Conservation (phyloP, 805 yeast species). For the Myxozyma monticola region DNA sequence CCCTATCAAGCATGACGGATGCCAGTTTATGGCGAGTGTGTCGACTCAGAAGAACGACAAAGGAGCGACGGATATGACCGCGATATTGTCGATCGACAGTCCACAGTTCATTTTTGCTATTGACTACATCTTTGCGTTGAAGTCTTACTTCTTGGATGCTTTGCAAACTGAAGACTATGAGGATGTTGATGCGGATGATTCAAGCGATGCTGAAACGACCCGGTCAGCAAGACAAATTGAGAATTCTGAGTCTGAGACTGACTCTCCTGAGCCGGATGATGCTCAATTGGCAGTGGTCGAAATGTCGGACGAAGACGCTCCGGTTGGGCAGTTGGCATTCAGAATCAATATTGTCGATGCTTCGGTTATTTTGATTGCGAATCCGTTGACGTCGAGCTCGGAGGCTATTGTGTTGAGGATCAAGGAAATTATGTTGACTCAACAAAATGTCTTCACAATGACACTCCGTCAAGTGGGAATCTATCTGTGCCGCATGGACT, state of each 20-base stretch:
- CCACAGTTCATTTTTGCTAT: slow-evolving; percentile 81
- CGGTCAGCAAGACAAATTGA: slow-evolving; percentile 9
- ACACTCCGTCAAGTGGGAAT: slow-evolving; percentile 80
- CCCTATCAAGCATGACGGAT: slow-evolving; percentile 54
- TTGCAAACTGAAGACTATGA: slow-evolving; percentile 33
- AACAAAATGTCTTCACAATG: slow-evolving; percentile 64
- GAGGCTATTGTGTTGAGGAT: slow-evolving; percentile 90
- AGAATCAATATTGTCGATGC: slow-evolving; percentile 72
- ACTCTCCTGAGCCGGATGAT: slow-evolving; percentile 19
- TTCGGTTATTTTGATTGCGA: slow-evolving; percentile 76
- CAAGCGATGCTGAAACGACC: slow-evolving; percentile 16
- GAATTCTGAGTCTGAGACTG: slow-evolving; percentile 23
- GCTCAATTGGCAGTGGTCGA: slow-evolving; percentile 2
- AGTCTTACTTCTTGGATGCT: slow-evolving; percentile 54
- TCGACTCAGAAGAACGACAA: slow-evolving; percentile 38
- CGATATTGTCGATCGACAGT: slow-evolving; percentile 68
- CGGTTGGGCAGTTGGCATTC: slow-evolving; percentile 31
- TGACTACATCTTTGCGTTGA: slow-evolving; percentile 79
- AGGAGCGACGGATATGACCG: slow-evolving; percentile 46
- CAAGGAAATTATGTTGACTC: slow-evolving; percentile 70
- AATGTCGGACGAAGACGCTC: slow-evolving; percentile 10
- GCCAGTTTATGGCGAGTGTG: slow-evolving; percentile 69
- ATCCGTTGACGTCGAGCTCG: slow-evolving; percentile 64
- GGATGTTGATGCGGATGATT: slow-evolving; percentile 20
- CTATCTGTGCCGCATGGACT: slow-evolving; percentile 76